Percentiles rank a stretch among this genome's conserved stretches.
Evolutionary conservation across 208 protist species (phyloP).

Genomic region (Trypanosoma boissoni): DNA sequence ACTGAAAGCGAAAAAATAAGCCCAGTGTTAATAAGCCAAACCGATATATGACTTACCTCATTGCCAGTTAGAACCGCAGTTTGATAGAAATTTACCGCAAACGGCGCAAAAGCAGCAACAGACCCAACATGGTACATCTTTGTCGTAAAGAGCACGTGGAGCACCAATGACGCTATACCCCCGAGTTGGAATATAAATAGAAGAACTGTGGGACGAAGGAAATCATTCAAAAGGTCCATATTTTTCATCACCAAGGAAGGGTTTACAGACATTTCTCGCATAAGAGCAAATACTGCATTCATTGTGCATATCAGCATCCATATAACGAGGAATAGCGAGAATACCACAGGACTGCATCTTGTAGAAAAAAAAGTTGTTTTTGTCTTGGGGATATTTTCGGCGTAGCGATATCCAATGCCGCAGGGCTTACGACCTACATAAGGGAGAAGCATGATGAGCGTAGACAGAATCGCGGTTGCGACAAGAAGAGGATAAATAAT

Average conservation of each 20-base stretch:
- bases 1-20: constrained; percentile 38
- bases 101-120: constrained; percentile 27
- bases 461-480: constrained; percentile 10
- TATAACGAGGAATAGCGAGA: constrained; percentile 5
- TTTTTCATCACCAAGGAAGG: not conserved
- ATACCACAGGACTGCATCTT: constrained; percentile 3
- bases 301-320: constrained; percentile 19
- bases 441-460: constrained; percentile 3
- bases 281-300: constrained; percentile 26
- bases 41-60: constrained; percentile 35
- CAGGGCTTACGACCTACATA: not conserved
- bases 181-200: constrained; percentile 32
- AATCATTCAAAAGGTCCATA: not conserved
- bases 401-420: not conserved
- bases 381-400: constrained; percentile 10
- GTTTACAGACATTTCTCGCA: constrained; percentile 13
- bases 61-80: constrained; percentile 36
- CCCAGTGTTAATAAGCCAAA: constrained; percentile 39
- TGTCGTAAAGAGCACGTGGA: constrained; percentile 35
- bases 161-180: constrained; percentile 31
- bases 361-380: constrained; percentile 18
- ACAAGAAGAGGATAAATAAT: constrained; percentile 8
- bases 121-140: constrained; percentile 26
- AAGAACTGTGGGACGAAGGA: not conserved
- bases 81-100: constrained; percentile 49